phyloP scores from a whole-genome alignment of 2,329 filamentous ascomycete genomes.

The Colletotrichum brevisporum region DNA sequence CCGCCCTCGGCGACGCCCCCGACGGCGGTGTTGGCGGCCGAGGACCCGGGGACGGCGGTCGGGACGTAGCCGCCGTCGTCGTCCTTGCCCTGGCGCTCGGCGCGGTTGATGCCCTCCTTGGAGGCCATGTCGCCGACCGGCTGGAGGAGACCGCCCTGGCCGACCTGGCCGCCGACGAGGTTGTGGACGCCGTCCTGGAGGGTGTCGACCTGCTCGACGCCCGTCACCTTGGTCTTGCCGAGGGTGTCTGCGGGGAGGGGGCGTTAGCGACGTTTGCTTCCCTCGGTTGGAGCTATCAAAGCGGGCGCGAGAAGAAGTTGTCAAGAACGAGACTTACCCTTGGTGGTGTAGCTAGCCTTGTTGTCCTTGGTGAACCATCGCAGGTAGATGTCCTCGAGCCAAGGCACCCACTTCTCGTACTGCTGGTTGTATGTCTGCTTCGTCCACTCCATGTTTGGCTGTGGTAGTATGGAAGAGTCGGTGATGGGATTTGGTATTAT shows the following conservation, averaged over 20 bases:
- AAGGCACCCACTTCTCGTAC: constrained; percentile 83
- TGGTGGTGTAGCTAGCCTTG: constrained; percentile 79
- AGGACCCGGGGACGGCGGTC: constrained; percentile 48
- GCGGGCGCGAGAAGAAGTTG: background rate
- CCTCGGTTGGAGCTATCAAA: background rate
- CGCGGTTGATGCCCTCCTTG: constrained; percentile 76
- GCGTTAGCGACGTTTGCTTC: background rate
- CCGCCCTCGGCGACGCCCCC: constrained; percentile 48
- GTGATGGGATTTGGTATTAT: background rate
- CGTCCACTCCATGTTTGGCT: constrained; percentile 64
- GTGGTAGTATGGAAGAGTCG: background rate
- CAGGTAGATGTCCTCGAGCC: constrained; percentile 81
- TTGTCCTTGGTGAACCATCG: constrained; percentile 83
- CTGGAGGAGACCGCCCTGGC: constrained; percentile 76
- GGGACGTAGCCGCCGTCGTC: constrained; percentile 66
- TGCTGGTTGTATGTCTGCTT: constrained; percentile 78
- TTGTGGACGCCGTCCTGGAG: constrained; percentile 77
- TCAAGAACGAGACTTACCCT: constrained; percentile 66
- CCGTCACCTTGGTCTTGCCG: constrained; percentile 78
- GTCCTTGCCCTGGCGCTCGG: constrained; percentile 75
- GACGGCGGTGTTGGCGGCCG: constrained; percentile 46
- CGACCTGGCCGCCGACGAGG: constrained; percentile 74
- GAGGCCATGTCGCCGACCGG: constrained; percentile 74
- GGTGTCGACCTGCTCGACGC: constrained; percentile 75
- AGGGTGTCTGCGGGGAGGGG: constrained; percentile 68